Evolutionary conservation across 805 yeast species (phyloP).

Genomic region (Candida krabiensis): DNA sequence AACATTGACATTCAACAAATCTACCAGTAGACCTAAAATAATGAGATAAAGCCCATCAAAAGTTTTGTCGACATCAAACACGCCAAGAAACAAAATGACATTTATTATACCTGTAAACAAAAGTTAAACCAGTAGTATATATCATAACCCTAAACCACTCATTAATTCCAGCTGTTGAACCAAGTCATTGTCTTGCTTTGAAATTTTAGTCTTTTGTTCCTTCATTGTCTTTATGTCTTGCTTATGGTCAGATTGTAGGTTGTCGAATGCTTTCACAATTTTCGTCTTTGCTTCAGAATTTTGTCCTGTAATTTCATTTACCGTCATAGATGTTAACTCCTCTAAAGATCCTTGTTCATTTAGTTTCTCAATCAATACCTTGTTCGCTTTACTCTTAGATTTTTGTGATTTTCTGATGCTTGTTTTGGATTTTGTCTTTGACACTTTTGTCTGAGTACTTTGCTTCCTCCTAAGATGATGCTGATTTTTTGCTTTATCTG

Average conservation of each 20-base stretch:
- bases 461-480: slow-evolving; percentile 4
- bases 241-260: slow-evolving; percentile 38
- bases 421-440: slow-evolving; percentile 4
- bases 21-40: no score
- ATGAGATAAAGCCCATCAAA: no score
- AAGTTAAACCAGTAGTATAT: no score
- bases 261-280: slow-evolving; percentile 33
- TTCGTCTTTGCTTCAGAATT: neutral
- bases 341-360: slow-evolving; percentile 23
- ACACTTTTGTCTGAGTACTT: slow-evolving; percentile 4
- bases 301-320: slow-evolving; percentile 7
- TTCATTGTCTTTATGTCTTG: slow-evolving; percentile 34
- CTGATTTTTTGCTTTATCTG: no score
- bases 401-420: slow-evolving; percentile 20
- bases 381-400: slow-evolving; percentile 23
- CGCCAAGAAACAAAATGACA: no score
- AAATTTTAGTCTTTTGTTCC: slow-evolving; percentile 24
- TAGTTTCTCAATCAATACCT: slow-evolving; percentile 28
- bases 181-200: slow-evolving; percentile 41
- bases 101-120: no score
- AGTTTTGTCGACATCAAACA: no score
- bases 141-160: slow-evolving; percentile 39
- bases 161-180: slow-evolving; percentile 47
- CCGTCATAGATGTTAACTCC: slow-evolving; percentile 20
- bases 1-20: no score